Conservation (phyloP, 78 protist species). For the Monocercomonoides exilis region DNA sequence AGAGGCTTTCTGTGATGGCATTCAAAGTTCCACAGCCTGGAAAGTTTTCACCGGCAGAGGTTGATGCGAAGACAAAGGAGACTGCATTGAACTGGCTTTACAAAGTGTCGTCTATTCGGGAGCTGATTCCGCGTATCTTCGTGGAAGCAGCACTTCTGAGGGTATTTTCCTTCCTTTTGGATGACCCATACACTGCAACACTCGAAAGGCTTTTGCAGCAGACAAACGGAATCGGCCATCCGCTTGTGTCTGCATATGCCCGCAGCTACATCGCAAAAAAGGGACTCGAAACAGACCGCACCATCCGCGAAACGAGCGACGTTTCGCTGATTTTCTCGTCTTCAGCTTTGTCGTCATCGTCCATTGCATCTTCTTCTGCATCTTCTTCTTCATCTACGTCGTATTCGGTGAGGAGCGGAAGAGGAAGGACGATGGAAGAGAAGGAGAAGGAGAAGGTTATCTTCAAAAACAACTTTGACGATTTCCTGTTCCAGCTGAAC, state of each 20-base stretch:
- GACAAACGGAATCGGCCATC: not conserved
- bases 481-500: slow-evolving; percentile 1
- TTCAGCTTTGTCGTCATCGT: no score
- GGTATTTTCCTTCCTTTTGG: not conserved
- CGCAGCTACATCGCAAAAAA: not conserved
- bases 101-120: slow-evolving; percentile 6
- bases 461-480: not conserved
- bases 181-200: not conserved
- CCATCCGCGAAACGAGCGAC: no score
- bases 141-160: not conserved
- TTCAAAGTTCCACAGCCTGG: not conserved
- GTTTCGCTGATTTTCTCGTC: no score
- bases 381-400: no score
- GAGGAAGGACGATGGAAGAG: no score
- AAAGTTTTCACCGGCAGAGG: not conserved
- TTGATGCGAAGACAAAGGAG: not conserved
- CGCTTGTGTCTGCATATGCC: not conserved
- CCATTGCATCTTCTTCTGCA: no score
- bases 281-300: no score
- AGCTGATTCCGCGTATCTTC: not conserved
- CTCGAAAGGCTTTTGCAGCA: not conserved
- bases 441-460: not conserved
- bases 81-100: not conserved
- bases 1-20: not conserved
- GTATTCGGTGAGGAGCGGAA: no score